phyloP scores from a whole-genome alignment of 768 basidiomycete genomes.

The Calocera cornea region DNA sequence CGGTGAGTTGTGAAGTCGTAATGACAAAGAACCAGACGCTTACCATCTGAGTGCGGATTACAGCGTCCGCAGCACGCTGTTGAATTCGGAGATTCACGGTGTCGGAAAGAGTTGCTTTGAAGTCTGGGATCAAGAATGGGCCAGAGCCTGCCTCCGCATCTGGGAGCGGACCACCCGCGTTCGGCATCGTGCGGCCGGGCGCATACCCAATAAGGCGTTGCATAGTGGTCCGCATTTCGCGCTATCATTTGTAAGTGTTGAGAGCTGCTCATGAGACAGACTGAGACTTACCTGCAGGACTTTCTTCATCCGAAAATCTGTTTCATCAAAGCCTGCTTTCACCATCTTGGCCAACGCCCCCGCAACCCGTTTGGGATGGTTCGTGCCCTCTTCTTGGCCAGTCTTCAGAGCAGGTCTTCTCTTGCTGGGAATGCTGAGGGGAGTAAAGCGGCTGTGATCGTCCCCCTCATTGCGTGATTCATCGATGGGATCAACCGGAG shows the following conservation, averaged over 20 bases:
- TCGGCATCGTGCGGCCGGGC: neutral
- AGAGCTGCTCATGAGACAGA: too few species aligned
- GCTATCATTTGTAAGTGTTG: neutral
- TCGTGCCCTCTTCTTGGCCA: neutral
- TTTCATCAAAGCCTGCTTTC: neutral
- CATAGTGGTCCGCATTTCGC: neutral
- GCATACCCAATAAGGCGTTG: neutral
- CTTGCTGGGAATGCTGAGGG: neutral
- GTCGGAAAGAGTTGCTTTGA: neutral
- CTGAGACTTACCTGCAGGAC: neutral
- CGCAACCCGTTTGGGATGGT: neutral
- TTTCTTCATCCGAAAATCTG: neutral
- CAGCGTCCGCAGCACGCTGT: neutral
- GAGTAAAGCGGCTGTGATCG: neutral
- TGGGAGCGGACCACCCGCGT: neutral
- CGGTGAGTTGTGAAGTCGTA: neutral
- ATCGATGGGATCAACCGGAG: neutral
- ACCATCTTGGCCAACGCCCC: neutral
- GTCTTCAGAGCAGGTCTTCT: neutral
- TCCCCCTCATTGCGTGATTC: neutral
- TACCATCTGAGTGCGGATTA: neutral
- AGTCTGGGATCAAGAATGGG: neutral
- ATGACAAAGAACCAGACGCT: neutral
- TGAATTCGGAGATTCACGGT: neutral
- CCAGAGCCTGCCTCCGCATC: neutral